Base-by-base conservation (phyloP, 1,284 basidiomycete species). In the Ceratobasidium sp. region DNA sequence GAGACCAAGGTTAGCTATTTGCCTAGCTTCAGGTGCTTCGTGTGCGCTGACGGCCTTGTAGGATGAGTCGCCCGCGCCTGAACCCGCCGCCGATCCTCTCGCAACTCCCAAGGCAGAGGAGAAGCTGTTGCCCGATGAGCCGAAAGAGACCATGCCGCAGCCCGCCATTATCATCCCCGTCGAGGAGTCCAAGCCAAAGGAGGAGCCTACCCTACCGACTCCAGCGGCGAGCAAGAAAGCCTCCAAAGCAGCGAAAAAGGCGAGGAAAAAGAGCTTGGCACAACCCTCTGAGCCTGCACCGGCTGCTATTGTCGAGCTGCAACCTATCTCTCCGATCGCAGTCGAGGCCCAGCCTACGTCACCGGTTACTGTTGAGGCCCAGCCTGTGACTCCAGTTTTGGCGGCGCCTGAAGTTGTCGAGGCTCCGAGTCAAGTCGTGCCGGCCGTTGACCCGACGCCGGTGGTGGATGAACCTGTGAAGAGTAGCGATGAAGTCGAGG, bases 141-240 rank as follows among this genome's bases (percentile, higher is more conserved):
- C 44, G 3, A 22, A 65, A 17, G 64, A 49, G 7, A 13, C 43
- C 49, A 22, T 15, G 40, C 40, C 61, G 34, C 22, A 25, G 43
- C 43, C 43, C 11, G 15, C 46, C 3, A 29, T 49, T 44, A 40
- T 59, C 13, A 29, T 19, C 19, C 17, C 52, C 17, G 54, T 17
- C 37, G 68, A 70, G 40, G 68, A 46, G 25, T n/a, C 68, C 25
- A 46, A 56, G 37, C 29, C 66, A 54, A n/a, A 68, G 54, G 52
- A 65, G 43, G 64, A 49, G 64, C 64, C 43, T 44, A 6, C 64
- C 29, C 9, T 13, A 19, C 56, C 56, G 34, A 22, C 56, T 17
- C 37, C 37, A 40, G 2, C 37, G 37, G 4, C 56, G 32, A 34
- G 29, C 15, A 59, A 59, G 32, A 40, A 40, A 40, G n/a, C 64